Percentiles rank a stretch among this genome's conserved stretches.
Evolutionary conservation across 2,329 filamentous ascomycete species (phyloP).

Genomic region (Paecilomyces dactylethromorphus): DNA sequence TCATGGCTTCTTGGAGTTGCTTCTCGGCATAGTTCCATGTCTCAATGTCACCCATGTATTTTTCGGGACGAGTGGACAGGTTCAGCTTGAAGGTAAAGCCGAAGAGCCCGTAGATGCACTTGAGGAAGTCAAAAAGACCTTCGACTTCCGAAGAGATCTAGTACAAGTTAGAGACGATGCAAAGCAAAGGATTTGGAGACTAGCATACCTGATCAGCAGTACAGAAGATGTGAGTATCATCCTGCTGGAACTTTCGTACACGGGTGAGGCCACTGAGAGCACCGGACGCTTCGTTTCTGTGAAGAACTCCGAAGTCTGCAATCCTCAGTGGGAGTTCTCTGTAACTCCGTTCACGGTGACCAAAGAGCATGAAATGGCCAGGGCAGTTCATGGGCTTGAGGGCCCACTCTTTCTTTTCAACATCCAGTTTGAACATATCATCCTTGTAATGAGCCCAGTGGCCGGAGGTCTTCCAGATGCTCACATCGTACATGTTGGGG

Average conservation of each 20-base stretch:
- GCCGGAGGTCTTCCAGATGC: constrained; percentile 89
- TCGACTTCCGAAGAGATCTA: constrained; percentile 67
- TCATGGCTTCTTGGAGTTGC: constrained; percentile 70
- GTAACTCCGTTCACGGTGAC: constrained; percentile 76
- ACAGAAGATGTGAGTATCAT: constrained; percentile 96
- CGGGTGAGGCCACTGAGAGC: constrained; percentile 85
- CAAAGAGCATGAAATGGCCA: constrained; percentile 84
- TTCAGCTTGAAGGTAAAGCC: constrained; percentile 91
- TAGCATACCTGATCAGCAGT: constrained; percentile 60
- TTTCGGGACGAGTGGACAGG: constrained; percentile 84
- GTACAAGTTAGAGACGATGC: not conserved
- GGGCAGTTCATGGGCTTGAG: constrained; percentile 99
- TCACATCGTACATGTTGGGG: constrained; percentile 92
- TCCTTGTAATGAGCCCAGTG: constrained; percentile 94
- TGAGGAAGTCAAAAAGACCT: constrained; percentile 79
- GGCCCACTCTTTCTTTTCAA: constrained; percentile 76
- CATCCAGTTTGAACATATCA: constrained; percentile 84
- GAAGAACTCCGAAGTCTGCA: constrained; percentile 91
- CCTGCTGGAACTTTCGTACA: constrained; percentile 90
- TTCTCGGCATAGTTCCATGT: constrained; percentile 86
- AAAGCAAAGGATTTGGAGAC: not conserved
- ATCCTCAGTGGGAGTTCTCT: constrained; percentile 84
- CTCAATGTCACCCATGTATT: constrained; percentile 76
- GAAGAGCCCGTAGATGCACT: constrained; percentile 71
- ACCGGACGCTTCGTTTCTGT: constrained; percentile 91